Evolutionary conservation across 2,329 filamentous ascomycete genomes (phyloP).

Genomic region (Pyrenochaeta sp.): DNA sequence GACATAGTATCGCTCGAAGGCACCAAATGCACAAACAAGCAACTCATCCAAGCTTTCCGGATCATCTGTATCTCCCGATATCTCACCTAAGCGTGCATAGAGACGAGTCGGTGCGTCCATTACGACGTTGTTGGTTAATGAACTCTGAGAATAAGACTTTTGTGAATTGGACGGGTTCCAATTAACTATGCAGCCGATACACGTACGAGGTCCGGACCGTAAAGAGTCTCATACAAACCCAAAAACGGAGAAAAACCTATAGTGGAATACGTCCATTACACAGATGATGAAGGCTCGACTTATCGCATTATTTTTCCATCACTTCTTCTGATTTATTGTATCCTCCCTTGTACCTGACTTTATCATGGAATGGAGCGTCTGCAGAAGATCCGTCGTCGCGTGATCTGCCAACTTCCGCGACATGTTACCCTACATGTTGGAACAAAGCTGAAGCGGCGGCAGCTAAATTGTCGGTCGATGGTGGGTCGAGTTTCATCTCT

Average conservation of each 20-base stretch:
- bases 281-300: no score
- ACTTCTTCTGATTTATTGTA: no score
- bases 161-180: neutral
- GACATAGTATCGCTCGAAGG: constrained; percentile 52
- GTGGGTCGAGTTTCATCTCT: constrained; percentile 41
- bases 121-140: neutral
- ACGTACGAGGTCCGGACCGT: neutral
- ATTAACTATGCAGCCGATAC: neutral
- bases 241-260: no score
- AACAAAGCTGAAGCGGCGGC: constrained; percentile 25
- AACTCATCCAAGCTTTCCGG: constrained; percentile 49
- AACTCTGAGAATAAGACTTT: neutral
- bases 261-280: no score
- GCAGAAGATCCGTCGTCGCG: constrained; percentile 4
- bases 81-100: constrained; percentile 43
- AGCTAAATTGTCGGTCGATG: constrained; percentile 15
- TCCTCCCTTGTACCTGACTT: neutral
- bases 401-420: constrained; percentile 17
- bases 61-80: constrained; percentile 40
- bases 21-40: constrained; percentile 50
- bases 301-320: no score
- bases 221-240: no score
- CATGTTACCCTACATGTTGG: constrained; percentile 16
- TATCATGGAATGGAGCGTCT: neutral
- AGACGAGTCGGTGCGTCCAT: constrained; percentile 45